These are phyloP conservation scores for Discostella pseudostelligera DNA, from an alignment of 108 stramenopile species.

Conservation along the genomic window DNA sequence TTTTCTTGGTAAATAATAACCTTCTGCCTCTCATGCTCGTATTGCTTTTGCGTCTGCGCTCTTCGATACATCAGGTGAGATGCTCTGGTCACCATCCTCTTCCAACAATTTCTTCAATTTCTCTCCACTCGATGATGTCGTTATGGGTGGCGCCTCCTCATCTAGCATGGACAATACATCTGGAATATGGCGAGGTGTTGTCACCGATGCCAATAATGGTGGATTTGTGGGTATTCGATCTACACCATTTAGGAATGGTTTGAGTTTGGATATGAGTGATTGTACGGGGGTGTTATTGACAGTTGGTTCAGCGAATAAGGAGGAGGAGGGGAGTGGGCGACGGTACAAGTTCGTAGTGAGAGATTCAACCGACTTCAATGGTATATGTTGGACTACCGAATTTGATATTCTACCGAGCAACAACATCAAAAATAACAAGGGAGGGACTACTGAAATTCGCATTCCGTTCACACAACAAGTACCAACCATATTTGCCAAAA, in stretches of 20 bases:
- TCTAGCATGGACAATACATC: slow-evolving; percentile 59
- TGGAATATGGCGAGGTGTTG: slow-evolving; percentile 73
- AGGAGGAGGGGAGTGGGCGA: slow-evolving; percentile 18
- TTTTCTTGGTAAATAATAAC: neutral
- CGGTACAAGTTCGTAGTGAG: slow-evolving; percentile 75
- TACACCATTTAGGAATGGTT: slow-evolving; percentile 49
- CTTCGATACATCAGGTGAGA: slow-evolving; percentile 36
- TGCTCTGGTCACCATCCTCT: slow-evolving; percentile 52
- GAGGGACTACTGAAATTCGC: slow-evolving; percentile 15
- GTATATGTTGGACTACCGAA: slow-evolving; percentile 74
- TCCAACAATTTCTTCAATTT: slow-evolving; percentile 51
- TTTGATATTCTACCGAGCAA: slow-evolving; percentile 28
- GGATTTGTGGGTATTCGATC: slow-evolving; percentile 83
- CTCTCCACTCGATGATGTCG: slow-evolving; percentile 79
- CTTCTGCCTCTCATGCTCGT: neutral
- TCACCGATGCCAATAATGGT: slow-evolving; percentile 82
- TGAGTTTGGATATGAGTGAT: slow-evolving; percentile 56
- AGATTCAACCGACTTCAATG: slow-evolving; percentile 81
- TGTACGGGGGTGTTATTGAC: slow-evolving; percentile 65
- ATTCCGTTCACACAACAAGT: slow-evolving; percentile 65
- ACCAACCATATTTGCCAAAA: slow-evolving; percentile 72
- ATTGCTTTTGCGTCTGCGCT: neutral
- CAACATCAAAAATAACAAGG: neutral
- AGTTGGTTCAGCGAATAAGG: slow-evolving; percentile 4
- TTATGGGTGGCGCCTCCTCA: slow-evolving; percentile 82